A percentile compares a stretch with the other conserved stretches of the same genome.
phyloP scores from a whole-genome alignment of 2,329 filamentous ascomycete species.

The Stenocarpella maydis region DNA sequence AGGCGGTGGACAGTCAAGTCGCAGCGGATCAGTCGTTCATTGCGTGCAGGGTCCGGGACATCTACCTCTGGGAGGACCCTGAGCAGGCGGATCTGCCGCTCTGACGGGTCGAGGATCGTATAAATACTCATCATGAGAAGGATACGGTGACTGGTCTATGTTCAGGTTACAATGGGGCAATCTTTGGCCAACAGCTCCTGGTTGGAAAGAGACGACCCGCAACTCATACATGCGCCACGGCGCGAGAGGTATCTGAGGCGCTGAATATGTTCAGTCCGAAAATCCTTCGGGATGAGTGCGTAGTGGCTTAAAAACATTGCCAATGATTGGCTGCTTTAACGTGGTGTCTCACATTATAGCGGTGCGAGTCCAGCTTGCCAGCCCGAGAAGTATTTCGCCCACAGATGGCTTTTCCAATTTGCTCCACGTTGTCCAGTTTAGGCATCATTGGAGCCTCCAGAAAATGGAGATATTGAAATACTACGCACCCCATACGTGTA shows the following conservation, averaged over 20 bases:
- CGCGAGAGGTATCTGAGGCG: neutral
- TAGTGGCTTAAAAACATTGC: neutral
- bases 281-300: neutral
- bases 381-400: too few species aligned
- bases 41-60: neutral
- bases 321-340: neutral
- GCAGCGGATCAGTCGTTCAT: neutral
- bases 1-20: neutral
- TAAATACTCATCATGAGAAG: neutral
- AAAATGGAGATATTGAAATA: too few species aligned
- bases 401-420: neutral
- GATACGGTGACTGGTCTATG: too few species aligned
- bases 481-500: too few species aligned
- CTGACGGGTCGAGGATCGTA: neutral
- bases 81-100: neutral
- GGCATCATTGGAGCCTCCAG: too few species aligned
- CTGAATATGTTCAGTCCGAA: neutral
- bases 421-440: too few species aligned
- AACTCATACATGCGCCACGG: neutral
- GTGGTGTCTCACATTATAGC: neutral
- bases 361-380: neutral
- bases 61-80: neutral
- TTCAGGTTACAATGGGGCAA: too few species aligned
- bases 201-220: fast-evolving
- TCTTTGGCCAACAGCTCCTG: too few species aligned